These are phyloP conservation scores for Zygotorulaspora danielsina DNA, from an alignment of 805 yeast genomes.

Conservation along the genomic window DNA sequence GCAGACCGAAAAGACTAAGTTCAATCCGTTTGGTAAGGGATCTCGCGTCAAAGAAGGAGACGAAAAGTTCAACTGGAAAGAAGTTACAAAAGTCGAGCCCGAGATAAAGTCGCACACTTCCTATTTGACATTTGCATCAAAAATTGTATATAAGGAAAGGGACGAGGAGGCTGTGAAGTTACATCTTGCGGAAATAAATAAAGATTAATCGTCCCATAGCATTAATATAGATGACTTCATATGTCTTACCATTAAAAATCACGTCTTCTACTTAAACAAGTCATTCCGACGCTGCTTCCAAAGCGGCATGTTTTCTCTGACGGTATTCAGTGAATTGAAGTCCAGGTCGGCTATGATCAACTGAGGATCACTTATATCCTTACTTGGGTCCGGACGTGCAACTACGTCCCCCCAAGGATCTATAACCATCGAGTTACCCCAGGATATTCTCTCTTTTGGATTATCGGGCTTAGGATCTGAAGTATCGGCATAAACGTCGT, in stretches of 20 bases:
- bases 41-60: constrained; percentile 85
- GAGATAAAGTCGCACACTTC: constrained; percentile 94
- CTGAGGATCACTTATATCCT: constrained; percentile 40
- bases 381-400: constrained; percentile 48
- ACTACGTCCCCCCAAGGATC: constrained; percentile 88
- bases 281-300: constrained; percentile 68
- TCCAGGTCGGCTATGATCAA: constrained; percentile 67
- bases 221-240: not conserved
- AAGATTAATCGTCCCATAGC: not conserved
- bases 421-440: constrained; percentile 82
- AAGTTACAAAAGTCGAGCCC: constrained; percentile 76
- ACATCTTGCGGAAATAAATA: constrained; percentile 2
- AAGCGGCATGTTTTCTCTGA: constrained; percentile 72
- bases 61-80: constrained; percentile 67
- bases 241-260: too few relatives aligned
- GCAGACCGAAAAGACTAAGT: constrained; percentile 47
- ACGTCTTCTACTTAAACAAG: constrained; percentile 43
- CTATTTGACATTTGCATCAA: constrained; percentile 82
- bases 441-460: constrained; percentile 55
- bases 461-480: constrained; percentile 12
- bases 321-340: constrained; percentile 41
- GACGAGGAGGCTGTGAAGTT: constrained; percentile 14
- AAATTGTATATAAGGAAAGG: constrained; percentile 30
- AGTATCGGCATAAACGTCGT: constrained; percentile 48
- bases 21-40: constrained; percentile 93